A percentile compares a stretch with the other conserved stretches of the same genome.
These are phyloP conservation scores for Ambrosia trifida DNA, from an alignment of 129 eudicot species.

Conservation along the genomic window DNA sequence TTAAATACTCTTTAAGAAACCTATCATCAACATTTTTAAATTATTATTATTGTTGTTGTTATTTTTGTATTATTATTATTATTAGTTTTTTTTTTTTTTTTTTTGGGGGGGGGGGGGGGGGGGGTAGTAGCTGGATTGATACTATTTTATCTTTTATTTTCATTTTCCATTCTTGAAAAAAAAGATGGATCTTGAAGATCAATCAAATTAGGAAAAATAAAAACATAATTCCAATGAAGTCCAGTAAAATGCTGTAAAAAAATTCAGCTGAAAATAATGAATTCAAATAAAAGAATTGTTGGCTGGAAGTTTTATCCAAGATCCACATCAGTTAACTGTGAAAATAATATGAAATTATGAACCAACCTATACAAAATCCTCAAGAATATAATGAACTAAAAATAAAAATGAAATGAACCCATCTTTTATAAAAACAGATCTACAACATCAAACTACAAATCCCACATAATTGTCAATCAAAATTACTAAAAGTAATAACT, in stretches of 20 bases:
- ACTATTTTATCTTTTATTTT: slow-evolving; percentile 1
- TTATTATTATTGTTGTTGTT: too few relatives aligned
- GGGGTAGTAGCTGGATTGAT: background rate
- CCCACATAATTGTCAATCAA: background rate
- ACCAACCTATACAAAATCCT: background rate
- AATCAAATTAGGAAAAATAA: slow-evolving; percentile 17
- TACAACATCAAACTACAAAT: slow-evolving; percentile 19
- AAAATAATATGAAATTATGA: background rate
- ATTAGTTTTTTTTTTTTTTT: too few relatives aligned
- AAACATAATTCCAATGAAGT: slow-evolving; percentile 16
- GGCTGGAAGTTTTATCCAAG: slow-evolving; percentile 13
- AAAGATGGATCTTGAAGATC: slow-evolving; percentile 18
- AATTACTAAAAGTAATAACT: slow-evolving; percentile 25
- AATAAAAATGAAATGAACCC: slow-evolving; percentile 20
- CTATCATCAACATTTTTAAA: background rate
- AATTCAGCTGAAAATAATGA: slow-evolving; percentile 23
- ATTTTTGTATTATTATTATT: too few relatives aligned
- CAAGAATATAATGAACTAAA: background rate
- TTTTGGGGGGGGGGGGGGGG: slow-evolving; percentile 10
- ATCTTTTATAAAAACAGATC: slow-evolving; percentile 32
- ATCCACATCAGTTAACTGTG: background rate
- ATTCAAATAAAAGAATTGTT: slow-evolving; percentile 11
- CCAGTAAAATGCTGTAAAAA: slow-evolving; percentile 16
- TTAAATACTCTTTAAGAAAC: slow-evolving; percentile 40
- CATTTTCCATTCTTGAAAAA: slow-evolving; percentile 6